A percentile compares a stretch with the other conserved stretches of the same genome.
These are phyloP conservation scores for Talaromyces sp. DNA, from an alignment of 2,329 filamentous ascomycete genomes.

Conservation along the genomic window DNA sequence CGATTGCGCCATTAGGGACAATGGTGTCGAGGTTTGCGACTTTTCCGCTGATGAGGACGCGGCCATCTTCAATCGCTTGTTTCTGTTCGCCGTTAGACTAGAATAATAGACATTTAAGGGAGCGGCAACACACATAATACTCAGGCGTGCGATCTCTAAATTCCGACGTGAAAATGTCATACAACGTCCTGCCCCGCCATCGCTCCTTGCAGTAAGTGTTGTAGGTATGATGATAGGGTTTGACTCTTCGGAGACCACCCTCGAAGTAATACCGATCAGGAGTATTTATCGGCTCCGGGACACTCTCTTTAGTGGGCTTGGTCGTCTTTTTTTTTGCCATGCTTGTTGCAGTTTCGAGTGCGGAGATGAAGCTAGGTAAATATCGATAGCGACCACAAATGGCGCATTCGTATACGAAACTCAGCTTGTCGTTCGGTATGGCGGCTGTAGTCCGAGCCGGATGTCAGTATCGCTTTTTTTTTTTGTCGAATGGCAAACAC, in stretches of 20 bases:
- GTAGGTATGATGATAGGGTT: constrained; percentile 47
- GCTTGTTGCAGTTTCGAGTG: constrained; percentile 12
- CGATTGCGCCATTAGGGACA: constrained; percentile 82
- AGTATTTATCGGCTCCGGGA: constrained; percentile 36
- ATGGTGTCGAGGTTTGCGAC: constrained; percentile 63
- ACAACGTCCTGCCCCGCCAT: constrained; percentile 75
- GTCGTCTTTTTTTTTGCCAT: constrained; percentile 25
- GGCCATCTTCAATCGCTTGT: constrained; percentile 73
- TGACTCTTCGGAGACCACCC: constrained; percentile 58
- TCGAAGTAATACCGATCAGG: constrained; percentile 76
- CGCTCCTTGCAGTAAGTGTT: constrained; percentile 32
- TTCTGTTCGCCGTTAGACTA: constrained; percentile 41
- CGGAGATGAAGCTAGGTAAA: neutral
- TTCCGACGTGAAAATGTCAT: constrained; percentile 87
- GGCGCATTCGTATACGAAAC: constrained; percentile 6
- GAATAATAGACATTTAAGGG: neutral
- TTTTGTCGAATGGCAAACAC: neutral
- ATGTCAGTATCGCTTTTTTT: neutral
- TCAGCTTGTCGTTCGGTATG: neutral
- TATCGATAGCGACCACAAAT: constrained; percentile 11
- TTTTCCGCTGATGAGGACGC: constrained; percentile 76
- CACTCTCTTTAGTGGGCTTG: constrained; percentile 26
- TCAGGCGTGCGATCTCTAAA: constrained; percentile 82
- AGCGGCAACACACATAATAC: constrained; percentile 69
- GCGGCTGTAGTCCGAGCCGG: neutral